Base-by-base conservation (phyloP, 2,329 filamentous ascomycete genomes). In the Sporothrix variecibatus region DNA sequence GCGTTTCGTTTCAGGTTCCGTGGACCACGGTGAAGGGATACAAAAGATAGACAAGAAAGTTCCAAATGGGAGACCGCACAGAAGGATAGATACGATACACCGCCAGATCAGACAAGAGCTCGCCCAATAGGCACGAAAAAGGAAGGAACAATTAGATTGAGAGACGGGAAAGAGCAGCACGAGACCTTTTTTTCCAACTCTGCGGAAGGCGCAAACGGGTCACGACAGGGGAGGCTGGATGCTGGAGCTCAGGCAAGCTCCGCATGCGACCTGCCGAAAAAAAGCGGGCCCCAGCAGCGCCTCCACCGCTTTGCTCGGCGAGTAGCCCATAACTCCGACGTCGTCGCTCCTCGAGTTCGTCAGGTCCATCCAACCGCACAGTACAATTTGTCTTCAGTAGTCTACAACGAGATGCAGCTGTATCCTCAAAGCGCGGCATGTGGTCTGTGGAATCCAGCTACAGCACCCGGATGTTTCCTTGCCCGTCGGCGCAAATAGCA, bases 191-290 rank as follows among this genome's bases (percentile, higher is more conserved):
- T 20, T 49, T 17, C 40, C 43, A 38, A 4, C 17, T 26, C 40
- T 20, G 64, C 38, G 64, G 64, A 49, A 43, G 64, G 64, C 15
- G 46, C 38, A 28, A 28, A n/a, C 40, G 38, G 62, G 38, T 15
- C 64, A 20, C 12, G 17, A 20, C 23, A n/a, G 26, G 34, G 38
- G 38, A 43, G 40, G 40, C 6, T 68, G 26, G 43, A 68, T 26
- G 26, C 43, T 49, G 40, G 26, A 68, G 43, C 26, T 34, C 9
- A 15, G 20, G 26, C 43, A n/a, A 31, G 26, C 43, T 68, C 65
- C 67, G 20, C 46, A 38, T 53, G 31, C 64, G 17, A 69, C 67
- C 28, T 38, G 28, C 67, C 46, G 65, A n/a, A 69, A 38, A 38
- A 65, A 56, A 69, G 67, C 46, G 46, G 62, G 65, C 6, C 20